Evolutionary conservation across 2,329 filamentous ascomycete species (phyloP), one percentile per base, ranked within the genome.

Genomic region (Periconia sp.): DNA sequence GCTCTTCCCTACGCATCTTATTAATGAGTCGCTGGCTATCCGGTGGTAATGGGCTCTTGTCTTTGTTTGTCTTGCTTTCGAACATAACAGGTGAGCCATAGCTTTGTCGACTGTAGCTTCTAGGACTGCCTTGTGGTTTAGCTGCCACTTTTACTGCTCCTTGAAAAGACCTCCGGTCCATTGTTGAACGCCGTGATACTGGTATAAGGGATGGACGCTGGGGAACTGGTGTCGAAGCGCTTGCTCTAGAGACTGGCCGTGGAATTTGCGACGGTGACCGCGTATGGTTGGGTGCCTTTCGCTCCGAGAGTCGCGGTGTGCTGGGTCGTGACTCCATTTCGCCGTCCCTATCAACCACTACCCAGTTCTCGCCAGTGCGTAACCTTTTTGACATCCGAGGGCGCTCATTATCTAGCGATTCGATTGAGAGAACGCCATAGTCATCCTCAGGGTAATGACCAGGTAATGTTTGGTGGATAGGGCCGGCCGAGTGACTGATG

Each of bases 1-100:
- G 78, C 58, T 96, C 90, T 44, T 88, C 87, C 36, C 83, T 82
- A 17, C 84, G 78, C 53, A 86, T 82, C 61, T 83, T 81, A n/a
- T 85, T 84, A 5, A 89, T 85, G 42, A 92, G 82, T 31, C 82
- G 80, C 62, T 86, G 86, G 5, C 89, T 88, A 59, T 96, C 89
- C 15, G 70, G 78, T 69, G 60, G 81, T 72, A 69, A 63, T 22
- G 67, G 66, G 36, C 57, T 66, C 11, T 48, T 53, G 4, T 41
- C 48, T 12, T 56, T 61, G 31, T 48, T 50, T 3, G 46, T 32
- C 5, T 54, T 54, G 3, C 54, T 47, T 9, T 59, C 58, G 33
- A 54, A 49, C 33, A 57, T 42, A 28, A 48, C 51, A 1, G 66
- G 62, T 2, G 66, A 68, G 21, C 63, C 63, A 31, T 60, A 64